Base-by-base conservation (phyloP, 2,329 filamentous ascomycete species). In the Aspergillus arachidicola region DNA sequence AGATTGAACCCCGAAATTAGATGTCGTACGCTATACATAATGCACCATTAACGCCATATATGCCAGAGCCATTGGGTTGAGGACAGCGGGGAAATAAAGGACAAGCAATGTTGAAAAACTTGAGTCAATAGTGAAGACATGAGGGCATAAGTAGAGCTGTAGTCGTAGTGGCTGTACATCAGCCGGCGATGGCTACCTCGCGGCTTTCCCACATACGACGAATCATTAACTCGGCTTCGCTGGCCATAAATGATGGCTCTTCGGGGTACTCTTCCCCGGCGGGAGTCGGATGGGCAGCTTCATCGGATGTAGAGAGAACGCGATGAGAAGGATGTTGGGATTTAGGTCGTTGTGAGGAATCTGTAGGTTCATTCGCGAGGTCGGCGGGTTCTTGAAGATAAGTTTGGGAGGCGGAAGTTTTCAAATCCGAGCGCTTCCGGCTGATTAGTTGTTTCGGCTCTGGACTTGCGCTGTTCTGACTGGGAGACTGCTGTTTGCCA, bases 151-250 rank as follows among this genome's bases (percentile, higher is more conserved):
- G 23, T 23, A 32, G 41, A 21, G 26, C 45, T 28, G 46, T 38
- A 53, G 14, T 45, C 41, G 26, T 21, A 14, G 28, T 45, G 56
- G 30, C 60, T 66, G 57, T 54, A 46, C 19, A 55, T 73, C 64
- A 79, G 36, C 75, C 74, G 28, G 72, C 74, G 19, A 71, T 72
- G 21, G 78, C 74, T 6, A 80, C 76, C 59, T 80, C 78, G 54
- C 79, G 76, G 60, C 76, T 80, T 54, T 80, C 77, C 79, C 79
- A 81, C 69, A 80, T 78, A 54, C 79, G 76, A 48, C 78, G 76
- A 58, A 80, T 72, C 70, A 81, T 74, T 69, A 81, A 71, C 38
- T 78, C 78, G 6, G 69, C 64, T 59, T 78, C 77, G 57, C 67
- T 74, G 3, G 74, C 65, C 21, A 68, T 34, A 2, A 59, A 67